Evolutionary conservation across 2,329 filamentous ascomycete species (phyloP), one percentile per base, ranked within the genome.

Genomic region (Stagonosporopsis chrysanthemi): DNA sequence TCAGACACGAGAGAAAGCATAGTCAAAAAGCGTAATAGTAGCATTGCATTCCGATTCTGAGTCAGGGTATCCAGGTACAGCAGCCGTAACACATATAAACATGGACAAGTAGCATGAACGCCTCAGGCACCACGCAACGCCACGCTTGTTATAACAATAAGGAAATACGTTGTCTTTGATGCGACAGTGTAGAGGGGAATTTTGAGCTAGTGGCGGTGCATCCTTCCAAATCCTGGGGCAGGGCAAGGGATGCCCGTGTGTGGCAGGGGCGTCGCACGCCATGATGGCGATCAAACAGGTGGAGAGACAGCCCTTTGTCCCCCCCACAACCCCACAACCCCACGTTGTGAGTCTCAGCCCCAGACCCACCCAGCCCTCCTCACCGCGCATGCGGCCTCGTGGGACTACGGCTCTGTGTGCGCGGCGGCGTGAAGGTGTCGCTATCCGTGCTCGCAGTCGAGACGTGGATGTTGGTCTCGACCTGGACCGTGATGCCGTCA

Each of bases 401-500:
- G 2, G 54, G 39, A 36, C 48, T 44, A 12, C 41, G 43, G 39
- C 31, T 29, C 6, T 48, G 11, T 4, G 39, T 43, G 2, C 39
- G n/a, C 7, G 43, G 22, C 19, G 54, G 54, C n/a, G 43, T 47
- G 15, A 52, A 28, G 6, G 53, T 23, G 17, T 56, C 54, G 39
- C 26, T 33, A 22, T 49, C 54, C 26, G 38, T 9, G 11, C 43
- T 52, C 36, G 29, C 54, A 2, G 41, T 56, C n/a, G 36, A 39
- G 1, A 58, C 56, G 9, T 53, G 49, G 36, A 58, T 53, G 5
- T 65, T 46, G 5, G 62, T 60, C 51, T 75, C 71, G 15, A 76
- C 63, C 33, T 75, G 70, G 7, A 77, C 71, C 42, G 72, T 71
- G 15, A 73, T 76, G 41, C 75, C 71, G 3, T 71, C 49, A 8